Base-by-base conservation (phyloP, 108 stramenopile species). In the Nannochloropsis gaditana region DNA sequence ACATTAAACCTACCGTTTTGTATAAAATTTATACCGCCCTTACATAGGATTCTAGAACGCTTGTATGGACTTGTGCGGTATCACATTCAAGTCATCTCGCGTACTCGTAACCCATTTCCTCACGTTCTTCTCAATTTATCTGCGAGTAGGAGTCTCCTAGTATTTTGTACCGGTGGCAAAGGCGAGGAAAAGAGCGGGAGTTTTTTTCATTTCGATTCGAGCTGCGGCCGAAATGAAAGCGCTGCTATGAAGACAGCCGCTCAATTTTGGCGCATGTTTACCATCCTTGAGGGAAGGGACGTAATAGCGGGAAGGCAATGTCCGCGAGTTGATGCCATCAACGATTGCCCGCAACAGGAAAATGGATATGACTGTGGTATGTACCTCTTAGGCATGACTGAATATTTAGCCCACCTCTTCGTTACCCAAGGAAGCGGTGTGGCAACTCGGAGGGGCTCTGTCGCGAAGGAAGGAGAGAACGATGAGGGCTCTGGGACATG, bases 361-460 rank as follows among this genome's bases (percentile, higher is more conserved):
- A 88, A 88, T 83, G 88, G 83, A 9, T 88, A 87, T 83, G 88
- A 88, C 86, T 88, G 88, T 83, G 88, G 88, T 5, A 87, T 88
- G 87, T 88, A 87, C 41, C 83, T 86, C 59, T 31, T 84, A 5
- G 21, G 84, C 9, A 83, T 88, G 43, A 86, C 88, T 21, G 82
- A 88, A 85, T 83, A 84, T 9, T 41, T 88, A 9, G 88, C 88
- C 19, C 59, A 73, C n/a, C 59, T 73, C n/a, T 73, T n/a, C n/a
- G 59, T 73, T 15, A 73, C 59, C 19, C 19, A 73, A n/a, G 59
- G 59, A 6, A n/a, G 59, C 19, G n/a, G 3, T 3, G 59, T n/a
- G 8, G 59, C 15, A 73, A n/a, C 19, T 15, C 15, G 59, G 59
- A n/a, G n/a, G 8, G 5, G 59, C 19, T 73, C 59, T 73, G 31